phyloP scores from a whole-genome alignment of 2,329 filamentous ascomycete genomes.

The Claviceps arundinis region DNA sequence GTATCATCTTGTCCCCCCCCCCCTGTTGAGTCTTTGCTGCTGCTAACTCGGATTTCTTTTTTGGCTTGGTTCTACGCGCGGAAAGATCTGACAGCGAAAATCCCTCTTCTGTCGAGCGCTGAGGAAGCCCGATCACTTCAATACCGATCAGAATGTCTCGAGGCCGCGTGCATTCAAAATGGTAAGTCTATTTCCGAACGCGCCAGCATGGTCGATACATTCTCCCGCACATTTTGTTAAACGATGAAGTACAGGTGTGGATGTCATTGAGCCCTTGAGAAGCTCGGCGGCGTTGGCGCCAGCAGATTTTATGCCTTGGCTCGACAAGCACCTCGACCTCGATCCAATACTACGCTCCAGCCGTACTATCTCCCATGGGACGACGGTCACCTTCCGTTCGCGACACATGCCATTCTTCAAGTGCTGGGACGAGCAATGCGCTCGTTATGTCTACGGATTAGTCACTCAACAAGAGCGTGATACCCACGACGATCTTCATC shows the following conservation, averaged over 20 bases:
- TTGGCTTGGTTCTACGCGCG: background rate
- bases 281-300: slow-evolving; percentile 23
- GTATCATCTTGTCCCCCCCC: too few relatives aligned
- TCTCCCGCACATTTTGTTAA: background rate
- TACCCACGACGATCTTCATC: slow-evolving; percentile 35
- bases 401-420: slow-evolving; percentile 27
- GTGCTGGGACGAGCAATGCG: slow-evolving; percentile 41
- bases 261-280: slow-evolving; percentile 18
- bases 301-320: slow-evolving; percentile 35
- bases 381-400: background rate
- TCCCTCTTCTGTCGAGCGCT: slow-evolving; percentile 36
- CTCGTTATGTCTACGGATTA: slow-evolving; percentile 47
- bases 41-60: slow-evolving; percentile 1
- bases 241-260: slow-evolving; percentile 14
- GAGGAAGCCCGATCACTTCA: slow-evolving; percentile 45
- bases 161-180: slow-evolving; percentile 32
- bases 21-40: background rate
- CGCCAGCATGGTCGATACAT: background rate
- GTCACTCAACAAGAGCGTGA: slow-evolving; percentile 36
- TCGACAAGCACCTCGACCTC: slow-evolving; percentile 36
- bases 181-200: slow-evolving; percentile 11
- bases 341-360: slow-evolving; percentile 30
- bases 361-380: slow-evolving; percentile 2
- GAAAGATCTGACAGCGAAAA: slow-evolving; percentile 16
- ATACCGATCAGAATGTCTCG: slow-evolving; percentile 46